These are phyloP conservation scores for Cyphellophora attinorum DNA, from an alignment of 2,329 filamentous ascomycete species.

Conservation along the genomic window DNA sequence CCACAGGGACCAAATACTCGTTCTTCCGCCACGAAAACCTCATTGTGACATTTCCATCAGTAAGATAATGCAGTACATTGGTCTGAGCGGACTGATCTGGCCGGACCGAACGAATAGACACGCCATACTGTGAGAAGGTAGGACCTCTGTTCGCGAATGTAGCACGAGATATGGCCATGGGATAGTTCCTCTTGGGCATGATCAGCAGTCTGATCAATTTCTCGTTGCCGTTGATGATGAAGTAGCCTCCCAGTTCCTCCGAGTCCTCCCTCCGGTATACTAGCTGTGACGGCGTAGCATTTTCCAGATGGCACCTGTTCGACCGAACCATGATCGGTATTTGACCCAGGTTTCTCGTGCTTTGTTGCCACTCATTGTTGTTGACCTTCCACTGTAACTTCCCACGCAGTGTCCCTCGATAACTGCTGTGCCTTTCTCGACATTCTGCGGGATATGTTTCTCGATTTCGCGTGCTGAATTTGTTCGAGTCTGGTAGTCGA, in stretches of 20 bases:
- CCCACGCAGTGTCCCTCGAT: constrained; percentile 75
- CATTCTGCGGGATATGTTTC: constrained; percentile 88
- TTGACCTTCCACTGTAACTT: constrained; percentile 82
- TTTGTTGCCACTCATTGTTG: constrained; percentile 72
- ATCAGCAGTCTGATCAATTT: constrained; percentile 91
- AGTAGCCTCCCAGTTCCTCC: constrained; percentile 93
- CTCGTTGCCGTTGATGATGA: constrained; percentile 94
- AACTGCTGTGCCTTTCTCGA: constrained; percentile 85
- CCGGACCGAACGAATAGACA: constrained; percentile 82
- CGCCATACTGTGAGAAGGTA: constrained; percentile 80
- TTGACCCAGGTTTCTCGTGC: constrained; percentile 74
- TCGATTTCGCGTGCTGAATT: constrained; percentile 66
- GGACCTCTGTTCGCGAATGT: constrained; percentile 83
- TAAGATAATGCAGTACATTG: constrained; percentile 91
- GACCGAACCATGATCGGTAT: constrained; percentile 93
- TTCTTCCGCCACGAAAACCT: constrained; percentile 97
- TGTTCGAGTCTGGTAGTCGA: constrained; percentile 69
- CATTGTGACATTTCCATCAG: constrained; percentile 92
- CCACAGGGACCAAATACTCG: constrained; percentile 87
- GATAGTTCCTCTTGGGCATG: constrained; percentile 83
- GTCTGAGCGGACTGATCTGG: constrained; percentile 98
- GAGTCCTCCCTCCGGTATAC: constrained; percentile 88
- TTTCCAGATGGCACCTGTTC: constrained; percentile 82
- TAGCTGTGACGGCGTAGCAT: constrained; percentile 70
- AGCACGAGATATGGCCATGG: constrained; percentile 83